These are phyloP conservation scores for Fraxinus xanthoxyloides DNA, from an alignment of 305 asterid genomes.

Conservation along the genomic window DNA sequence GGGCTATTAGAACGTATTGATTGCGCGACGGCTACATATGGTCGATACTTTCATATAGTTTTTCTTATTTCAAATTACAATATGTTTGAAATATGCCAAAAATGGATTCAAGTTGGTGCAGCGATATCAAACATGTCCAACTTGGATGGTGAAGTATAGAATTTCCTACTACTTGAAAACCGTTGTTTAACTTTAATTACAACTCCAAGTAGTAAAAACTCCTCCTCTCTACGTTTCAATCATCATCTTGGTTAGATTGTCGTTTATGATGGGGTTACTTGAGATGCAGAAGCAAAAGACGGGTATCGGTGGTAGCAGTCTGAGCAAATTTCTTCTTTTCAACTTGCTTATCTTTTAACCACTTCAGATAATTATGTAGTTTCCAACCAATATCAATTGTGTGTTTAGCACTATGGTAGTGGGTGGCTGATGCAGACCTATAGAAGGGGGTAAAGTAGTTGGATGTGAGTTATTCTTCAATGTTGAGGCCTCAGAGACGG, in stretches of 20 bases:
- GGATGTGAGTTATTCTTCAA: background rate
- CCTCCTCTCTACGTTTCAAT: background rate
- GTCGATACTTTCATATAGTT: background rate
- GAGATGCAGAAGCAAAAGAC: background rate
- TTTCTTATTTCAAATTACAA: background rate
- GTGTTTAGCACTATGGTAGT: background rate
- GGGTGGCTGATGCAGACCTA: background rate
- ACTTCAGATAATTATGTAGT: background rate
- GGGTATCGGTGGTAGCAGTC: background rate
- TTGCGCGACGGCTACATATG: background rate
- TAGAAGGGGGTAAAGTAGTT: background rate
- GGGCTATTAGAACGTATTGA: background rate
- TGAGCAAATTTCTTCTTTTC: background rate
- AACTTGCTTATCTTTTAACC: background rate
- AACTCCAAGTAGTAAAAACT: background rate
- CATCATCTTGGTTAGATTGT: background rate
- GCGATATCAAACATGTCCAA: background rate
- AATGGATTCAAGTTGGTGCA: background rate
- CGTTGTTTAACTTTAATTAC: background rate
- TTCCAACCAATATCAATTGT: background rate
- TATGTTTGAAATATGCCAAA: background rate
- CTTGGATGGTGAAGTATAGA: background rate
- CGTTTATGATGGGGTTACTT: background rate
- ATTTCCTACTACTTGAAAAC: background rate
- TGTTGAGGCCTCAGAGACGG: background rate